Base-by-base conservation (phyloP, 1,139 yeast species). In the Pichia norvegensis region DNA sequence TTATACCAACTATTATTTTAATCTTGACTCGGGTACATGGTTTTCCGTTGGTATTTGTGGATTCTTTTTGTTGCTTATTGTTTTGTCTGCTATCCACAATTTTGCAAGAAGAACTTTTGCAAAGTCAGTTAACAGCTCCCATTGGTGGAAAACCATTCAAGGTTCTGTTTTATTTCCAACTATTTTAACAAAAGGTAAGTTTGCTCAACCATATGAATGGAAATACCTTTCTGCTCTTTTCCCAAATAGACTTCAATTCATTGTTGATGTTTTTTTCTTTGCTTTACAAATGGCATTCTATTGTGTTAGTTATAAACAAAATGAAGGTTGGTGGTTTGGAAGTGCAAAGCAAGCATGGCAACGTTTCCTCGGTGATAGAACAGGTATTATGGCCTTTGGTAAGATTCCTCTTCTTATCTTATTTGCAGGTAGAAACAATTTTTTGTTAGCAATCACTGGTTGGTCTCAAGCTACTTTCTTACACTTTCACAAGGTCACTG, bases 391-490 rank as follows among this genome's bases (percentile, higher is more conserved):
- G 21, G 66, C 74, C 13, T 69, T 74, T 49, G 65, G 70, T 13
- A 56, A 72, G 51, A 63, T 72, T 58, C 79, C 79, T 0, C 55
- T 72, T 3, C 52, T 73, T 16, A 63, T 74, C 19, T 51, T 74
- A 14, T 72, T 80, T 65, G 85, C 80, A 0, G 84, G 85, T 6
- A 67, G 88, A 52, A 81, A 81, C 59, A 81, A 80, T 58, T 61
- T 81, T 44, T 60, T 81, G 36, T 71, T 76, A 50, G 70, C 70
- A 66, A 44, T 77, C 16, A 79, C 87, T 0, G 76, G 82, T 27
- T 76, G 85, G 79, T 73, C 78, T 40, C 76, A 71, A 54, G 70
- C 80, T 10, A 70, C 79, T 0, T 79, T 76, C 53, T 72, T 77
- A 17, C 68, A 76, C 14, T 73, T 71, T 52, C 87, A 81, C 58